Conservation (phyloP, 345 rosid genomes). For the Eucalyptus globulus region DNA sequence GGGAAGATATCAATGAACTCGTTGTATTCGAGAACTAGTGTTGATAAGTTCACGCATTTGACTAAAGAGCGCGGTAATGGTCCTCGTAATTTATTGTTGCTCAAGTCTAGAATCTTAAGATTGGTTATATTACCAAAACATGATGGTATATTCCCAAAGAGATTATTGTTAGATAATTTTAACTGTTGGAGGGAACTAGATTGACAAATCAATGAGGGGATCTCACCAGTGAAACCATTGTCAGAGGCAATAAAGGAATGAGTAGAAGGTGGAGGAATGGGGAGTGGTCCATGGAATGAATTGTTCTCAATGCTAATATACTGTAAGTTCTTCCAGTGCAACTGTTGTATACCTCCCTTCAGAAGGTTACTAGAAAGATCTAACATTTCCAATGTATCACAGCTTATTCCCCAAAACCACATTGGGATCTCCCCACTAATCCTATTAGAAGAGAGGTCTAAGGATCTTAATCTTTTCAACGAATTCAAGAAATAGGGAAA, state of each 20-base stretch:
- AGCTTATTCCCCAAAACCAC: fast-evolving
- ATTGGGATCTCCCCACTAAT: background rate
- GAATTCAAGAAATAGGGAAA: background rate
- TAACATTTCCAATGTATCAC: too few relatives aligned
- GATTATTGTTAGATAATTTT: fast-evolving
- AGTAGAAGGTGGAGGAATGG: background rate
- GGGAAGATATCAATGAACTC: background rate
- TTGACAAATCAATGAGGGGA: background rate
- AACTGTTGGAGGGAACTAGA: fast-evolving
- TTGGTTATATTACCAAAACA: background rate
- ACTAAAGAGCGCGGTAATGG: background rate
- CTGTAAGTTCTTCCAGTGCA: fast-evolving
- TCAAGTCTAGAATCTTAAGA: background rate
- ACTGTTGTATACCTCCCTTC: background rate
- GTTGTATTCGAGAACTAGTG: fast-evolving
- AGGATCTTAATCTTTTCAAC: too few relatives aligned
- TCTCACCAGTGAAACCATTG: background rate
- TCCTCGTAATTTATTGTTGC: background rate
- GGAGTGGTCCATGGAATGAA: background rate
- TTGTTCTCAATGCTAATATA: background rate
- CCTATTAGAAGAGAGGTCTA: background rate
- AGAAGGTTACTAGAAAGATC: background rate
- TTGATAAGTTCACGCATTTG: background rate
- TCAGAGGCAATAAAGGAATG: fast-evolving
- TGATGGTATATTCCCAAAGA: background rate